These are phyloP conservation scores for Kalmanozyma brasiliensis DNA, from an alignment of 1,284 basidiomycete genomes.

Conservation along the genomic window DNA sequence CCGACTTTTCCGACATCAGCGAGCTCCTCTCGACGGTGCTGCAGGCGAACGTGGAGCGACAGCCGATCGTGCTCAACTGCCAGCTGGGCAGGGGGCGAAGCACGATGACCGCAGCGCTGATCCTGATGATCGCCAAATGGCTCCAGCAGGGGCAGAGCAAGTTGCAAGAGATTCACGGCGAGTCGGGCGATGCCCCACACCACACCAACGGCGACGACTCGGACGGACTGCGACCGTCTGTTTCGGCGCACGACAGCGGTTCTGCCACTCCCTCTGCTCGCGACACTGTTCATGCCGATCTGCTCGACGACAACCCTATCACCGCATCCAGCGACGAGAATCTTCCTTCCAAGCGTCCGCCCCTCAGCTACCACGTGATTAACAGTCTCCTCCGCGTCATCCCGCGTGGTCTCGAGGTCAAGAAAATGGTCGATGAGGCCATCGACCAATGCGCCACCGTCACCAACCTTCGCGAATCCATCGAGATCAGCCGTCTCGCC, in stretches of 20 bases:
- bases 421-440: conserved; percentile 86
- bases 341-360: conserved; percentile 24
- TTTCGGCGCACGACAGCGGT: conserved; percentile 24
- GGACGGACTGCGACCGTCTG: conserved; percentile 19
- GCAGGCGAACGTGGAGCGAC: conserved; percentile 76
- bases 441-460: conserved; percentile 84
- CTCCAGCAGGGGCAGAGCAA: conserved; percentile 68
- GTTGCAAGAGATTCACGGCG: conserved; percentile 25
- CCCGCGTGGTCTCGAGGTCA: conserved; percentile 86
- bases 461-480: conserved; percentile 84
- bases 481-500: conserved; percentile 79
- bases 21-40: conserved; percentile 83
- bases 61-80: conserved; percentile 91
- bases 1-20: conserved; percentile 67
- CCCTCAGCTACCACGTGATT: conserved; percentile 74
- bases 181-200: conserved; percentile 2
- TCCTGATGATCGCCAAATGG: conserved; percentile 89
- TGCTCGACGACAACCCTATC: conserved; percentile 19
- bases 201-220: neutral
- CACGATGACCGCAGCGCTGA: conserved; percentile 86
- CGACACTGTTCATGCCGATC: conserved; percentile 37
- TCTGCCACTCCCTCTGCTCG: conserved; percentile 18
- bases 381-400: conserved; percentile 86
- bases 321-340: conserved; percentile 1
- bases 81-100: conserved; percentile 95